A percentile compares a stretch with the other conserved stretches of the same genome.
Conservation (phyloP, 352 stramenopile genomes). For the Blastocystis sp. region DNA sequence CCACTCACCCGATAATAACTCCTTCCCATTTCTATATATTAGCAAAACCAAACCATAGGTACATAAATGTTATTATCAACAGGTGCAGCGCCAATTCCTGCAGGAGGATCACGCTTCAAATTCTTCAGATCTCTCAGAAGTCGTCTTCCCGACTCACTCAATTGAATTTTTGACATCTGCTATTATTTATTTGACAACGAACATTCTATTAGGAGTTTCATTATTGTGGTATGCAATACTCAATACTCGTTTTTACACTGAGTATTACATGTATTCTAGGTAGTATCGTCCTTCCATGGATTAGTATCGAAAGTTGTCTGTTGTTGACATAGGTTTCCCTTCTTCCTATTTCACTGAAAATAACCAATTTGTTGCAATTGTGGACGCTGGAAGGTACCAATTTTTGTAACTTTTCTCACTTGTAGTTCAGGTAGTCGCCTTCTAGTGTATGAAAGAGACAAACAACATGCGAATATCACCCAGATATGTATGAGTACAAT, state of each 20-base stretch:
- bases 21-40: constrained; percentile 70
- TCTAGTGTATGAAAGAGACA: background rate
- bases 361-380: background rate
- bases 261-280: no score
- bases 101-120: constrained; percentile 94
- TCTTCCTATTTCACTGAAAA: background rate
- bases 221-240: no score
- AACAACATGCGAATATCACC: background rate
- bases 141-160: constrained; percentile 84
- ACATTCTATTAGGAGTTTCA: background rate
- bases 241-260: no score
- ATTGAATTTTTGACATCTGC: constrained; percentile 64
- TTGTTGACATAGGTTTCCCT: background rate
- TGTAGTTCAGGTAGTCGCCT: constrained; percentile 42
- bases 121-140: constrained; percentile 93
- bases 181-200: background rate
- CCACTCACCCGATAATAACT: constrained; percentile 78
- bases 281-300: no score
- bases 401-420: background rate
- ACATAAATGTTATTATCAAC: constrained; percentile 99
- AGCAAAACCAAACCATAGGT: constrained; percentile 68
- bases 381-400: constrained; percentile 42
- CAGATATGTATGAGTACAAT: background rate
- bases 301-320: no score
- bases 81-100: constrained; percentile 88